These are phyloP conservation scores for Nicotiana tabacum DNA, from an alignment of 257 asterid genomes.

Conservation along the genomic window DNA sequence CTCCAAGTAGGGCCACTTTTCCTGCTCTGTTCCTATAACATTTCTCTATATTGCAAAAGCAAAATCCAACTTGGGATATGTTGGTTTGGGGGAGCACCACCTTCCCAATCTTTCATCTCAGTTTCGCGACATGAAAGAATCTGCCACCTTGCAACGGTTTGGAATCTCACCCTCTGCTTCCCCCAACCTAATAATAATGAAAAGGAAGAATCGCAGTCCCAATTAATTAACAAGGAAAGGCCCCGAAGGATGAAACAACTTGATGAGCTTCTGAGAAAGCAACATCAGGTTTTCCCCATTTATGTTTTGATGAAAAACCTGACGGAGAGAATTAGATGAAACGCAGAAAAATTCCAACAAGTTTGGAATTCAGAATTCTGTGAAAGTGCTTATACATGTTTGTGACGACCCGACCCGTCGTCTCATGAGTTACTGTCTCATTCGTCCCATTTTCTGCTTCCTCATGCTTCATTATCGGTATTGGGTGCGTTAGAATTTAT, in stretches of 20 bases:
- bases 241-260: neutral
- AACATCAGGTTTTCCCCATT: conserved; percentile 68
- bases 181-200: conserved; percentile 30
- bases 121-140: conserved; percentile 22
- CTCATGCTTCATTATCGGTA: too few species aligned
- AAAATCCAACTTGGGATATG: conserved; percentile 23
- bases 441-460: too few species aligned
- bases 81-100: conserved; percentile 32
- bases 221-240: conserved; percentile 48
- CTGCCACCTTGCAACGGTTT: conserved; percentile 36
- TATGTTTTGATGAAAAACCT: conserved; percentile 78
- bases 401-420: too few species aligned
- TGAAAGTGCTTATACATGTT: conserved; percentile 47
- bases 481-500: too few species aligned
- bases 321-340: conserved; percentile 72
- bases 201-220: conserved; percentile 42
- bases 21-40: neutral
- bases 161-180: conserved; percentile 58
- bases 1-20: neutral
- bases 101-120: conserved; percentile 25
- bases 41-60: neutral
- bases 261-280: conserved; percentile 23
- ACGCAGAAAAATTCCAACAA: conserved; percentile 74
- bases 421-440: too few species aligned
- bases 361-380: conserved; percentile 86